Evolutionary conservation across 345 rosid species (phyloP), one percentile per base, ranked within the genome.

Genomic region (Eucalyptus sp.): DNA sequence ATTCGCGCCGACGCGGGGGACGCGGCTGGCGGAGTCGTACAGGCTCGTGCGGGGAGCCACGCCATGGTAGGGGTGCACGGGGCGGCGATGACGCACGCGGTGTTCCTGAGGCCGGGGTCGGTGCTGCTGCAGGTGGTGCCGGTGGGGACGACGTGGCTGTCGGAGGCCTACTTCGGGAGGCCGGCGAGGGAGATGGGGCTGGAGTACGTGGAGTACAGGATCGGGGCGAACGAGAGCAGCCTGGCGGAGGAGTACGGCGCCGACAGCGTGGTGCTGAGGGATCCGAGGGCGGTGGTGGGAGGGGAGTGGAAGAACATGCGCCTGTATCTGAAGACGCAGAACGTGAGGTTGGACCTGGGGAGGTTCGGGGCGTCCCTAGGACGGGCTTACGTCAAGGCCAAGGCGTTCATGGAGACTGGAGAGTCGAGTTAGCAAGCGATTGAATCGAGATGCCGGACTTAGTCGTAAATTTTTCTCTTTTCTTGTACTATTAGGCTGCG

Each of bases 311-410:
- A 64, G 6, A 86, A 85, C 18, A 79, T 89, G 85, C 87, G 49
- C 29, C 8, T 91, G 5, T 91, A 93, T 41, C 31, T 93, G 84
- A 91, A 89, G 86, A 94, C 93, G 76, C 97, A 96, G 91, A 90
- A 96, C 88, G 92, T 96, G 29, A 92, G 86, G 76, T 49, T 94
- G 17, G 94, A 92, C 90, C 88, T 94, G 87, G 60, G 76, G 71
- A 86, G 94, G 89, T 94, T 94, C 85, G 91, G 93, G 90, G 64
- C 89, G 76, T 90, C 90, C 90, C 90, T 95, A 89, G n/a, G 85
- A 68, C 20, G 87, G 89, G 94, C 90, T 41, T 93, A 91, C 60
- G 11, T 80, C 56, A 93, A 90, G 85, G 93, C 96, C 48, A 93
- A 88, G 87, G 60, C 17, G 27, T 94, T 94, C 49, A 92, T 94